Evolutionary conservation across 2,329 filamentous ascomycete species (phyloP).

Genomic region (Phoma sp.): DNA sequence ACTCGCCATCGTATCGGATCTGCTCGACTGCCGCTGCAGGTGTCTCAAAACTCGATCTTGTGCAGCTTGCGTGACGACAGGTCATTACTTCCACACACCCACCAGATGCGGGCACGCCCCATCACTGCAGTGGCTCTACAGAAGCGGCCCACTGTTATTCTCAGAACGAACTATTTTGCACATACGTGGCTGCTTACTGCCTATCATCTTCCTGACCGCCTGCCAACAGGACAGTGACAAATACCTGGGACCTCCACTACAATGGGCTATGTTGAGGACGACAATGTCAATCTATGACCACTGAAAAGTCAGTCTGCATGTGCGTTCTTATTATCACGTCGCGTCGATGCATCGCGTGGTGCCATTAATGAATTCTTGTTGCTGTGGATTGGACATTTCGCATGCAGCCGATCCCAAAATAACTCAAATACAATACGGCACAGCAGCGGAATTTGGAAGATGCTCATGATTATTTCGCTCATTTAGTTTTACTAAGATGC

Average conservation of each 20-base stretch:
- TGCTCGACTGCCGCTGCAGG: neutral
- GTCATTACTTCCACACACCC: neutral
- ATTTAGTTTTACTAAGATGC: too few species aligned
- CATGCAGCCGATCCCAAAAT: neutral
- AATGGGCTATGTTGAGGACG: neutral
- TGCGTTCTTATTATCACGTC: neutral
- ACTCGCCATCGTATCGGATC: neutral
- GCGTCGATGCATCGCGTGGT: neutral
- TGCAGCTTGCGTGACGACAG: slow-evolving; percentile 1
- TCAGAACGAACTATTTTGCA: neutral
- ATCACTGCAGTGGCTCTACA: neutral
- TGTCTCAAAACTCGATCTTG: neutral
- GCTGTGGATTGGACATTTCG: neutral
- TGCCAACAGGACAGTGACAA: slow-evolving; percentile 6
- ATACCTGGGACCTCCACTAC: neutral
- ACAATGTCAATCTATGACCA: neutral
- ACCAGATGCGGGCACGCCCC: too few species aligned
- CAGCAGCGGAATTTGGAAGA: too few species aligned
- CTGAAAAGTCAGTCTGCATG: neutral
- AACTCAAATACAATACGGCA: too few species aligned
- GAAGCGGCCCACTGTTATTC: neutral
- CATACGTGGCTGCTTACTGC: neutral
- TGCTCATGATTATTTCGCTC: too few species aligned
- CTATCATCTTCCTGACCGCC: neutral
- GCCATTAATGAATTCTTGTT: neutral